A percentile compares a stretch with the other conserved stretches of the same genome.
These are phyloP conservation scores for Aspergillus sp. DNA, from an alignment of 2,329 filamentous ascomycete species.

Conservation along the genomic window DNA sequence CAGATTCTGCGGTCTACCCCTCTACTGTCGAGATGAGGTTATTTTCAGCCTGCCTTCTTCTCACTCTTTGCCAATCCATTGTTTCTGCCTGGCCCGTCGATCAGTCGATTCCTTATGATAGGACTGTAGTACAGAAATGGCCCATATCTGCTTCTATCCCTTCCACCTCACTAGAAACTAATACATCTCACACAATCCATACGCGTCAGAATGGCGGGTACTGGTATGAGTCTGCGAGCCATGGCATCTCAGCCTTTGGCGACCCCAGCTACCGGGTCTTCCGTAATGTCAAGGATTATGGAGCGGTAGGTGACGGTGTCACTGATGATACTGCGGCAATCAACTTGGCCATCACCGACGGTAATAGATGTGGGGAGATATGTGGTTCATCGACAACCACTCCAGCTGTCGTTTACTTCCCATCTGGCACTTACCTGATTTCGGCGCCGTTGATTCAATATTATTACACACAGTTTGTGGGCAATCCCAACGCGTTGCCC, in stretches of 20 bases:
- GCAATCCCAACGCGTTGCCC: constrained; percentile 29
- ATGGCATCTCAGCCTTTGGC: not conserved
- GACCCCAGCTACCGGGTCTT: constrained; percentile 22
- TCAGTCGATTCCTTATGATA: not conserved
- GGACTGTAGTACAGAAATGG: not conserved
- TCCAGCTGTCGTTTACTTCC: constrained; percentile 29
- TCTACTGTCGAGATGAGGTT: not conserved
- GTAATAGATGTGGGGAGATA: constrained; percentile 23
- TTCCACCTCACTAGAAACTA: not conserved
- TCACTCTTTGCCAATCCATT: not conserved
- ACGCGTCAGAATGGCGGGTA: not conserved
- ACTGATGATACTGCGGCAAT: constrained; percentile 23
- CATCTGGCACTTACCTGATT: constrained; percentile 25
- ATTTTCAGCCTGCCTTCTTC: not conserved
- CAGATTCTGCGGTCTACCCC: not conserved
- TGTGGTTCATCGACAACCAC: constrained; percentile 22
- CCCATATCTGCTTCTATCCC: not conserved
- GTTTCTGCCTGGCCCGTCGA: not conserved
- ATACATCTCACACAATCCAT: not conserved
- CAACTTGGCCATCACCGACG: constrained; percentile 27
- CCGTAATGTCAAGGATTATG: constrained; percentile 28
- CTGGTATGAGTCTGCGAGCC: not conserved
- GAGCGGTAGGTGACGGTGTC: constrained; percentile 21
- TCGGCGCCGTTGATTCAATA: constrained; percentile 23
- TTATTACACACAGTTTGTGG: constrained; percentile 30